Base-by-base conservation (phyloP, 345 rosid species). In the Ailanthus altissimus region DNA sequence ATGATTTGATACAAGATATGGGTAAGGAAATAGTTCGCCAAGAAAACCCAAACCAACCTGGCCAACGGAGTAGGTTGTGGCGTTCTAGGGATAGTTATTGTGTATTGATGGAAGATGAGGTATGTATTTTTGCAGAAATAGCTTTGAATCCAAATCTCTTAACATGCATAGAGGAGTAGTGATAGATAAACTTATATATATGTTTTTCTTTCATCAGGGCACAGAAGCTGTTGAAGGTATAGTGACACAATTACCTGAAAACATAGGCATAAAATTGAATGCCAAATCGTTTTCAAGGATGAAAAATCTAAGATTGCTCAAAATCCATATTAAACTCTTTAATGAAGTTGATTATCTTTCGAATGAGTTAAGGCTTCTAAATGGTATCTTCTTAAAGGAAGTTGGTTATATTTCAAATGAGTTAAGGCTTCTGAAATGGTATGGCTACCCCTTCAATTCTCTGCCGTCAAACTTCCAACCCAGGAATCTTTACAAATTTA, bases 1-100 rank as follows among this genome's bases (percentile, higher is more conserved):
- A 63, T 36, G 67, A 63, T 38, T 63, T 63, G 46, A 32, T 63
- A 63, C 67, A 63, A 63, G 25, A 38, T 36, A 63, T 63, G 67
- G 67, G 46, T 18, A 36, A 0, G 42, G 23, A 63, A 15, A 63
- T 38, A 36, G 45, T 63, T 26, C 9, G 38, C 63, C 45, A 36
- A 63, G 23, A 38, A 10, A 11, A 38, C 18, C 38, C 38, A 8
- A 23, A 40, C 38, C 15, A 38, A 13, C 67, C 67, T 0, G 67
- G 67, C 9, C n/a, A 38, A 36, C 67, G 67, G 12, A 38, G 47
- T 63, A 63, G 67, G 45, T 18, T 63, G 25, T 63, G 67, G 25
- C 46, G 15, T 8, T 18, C 13, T 21, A 38, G 4, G 11, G 46
- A 63, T 63, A 63, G 36, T 63, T 9, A 11, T 36, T 46, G 0